Conservation (phyloP, 192 early-diverging fungal species). For the Spinellus fusiger region DNA sequence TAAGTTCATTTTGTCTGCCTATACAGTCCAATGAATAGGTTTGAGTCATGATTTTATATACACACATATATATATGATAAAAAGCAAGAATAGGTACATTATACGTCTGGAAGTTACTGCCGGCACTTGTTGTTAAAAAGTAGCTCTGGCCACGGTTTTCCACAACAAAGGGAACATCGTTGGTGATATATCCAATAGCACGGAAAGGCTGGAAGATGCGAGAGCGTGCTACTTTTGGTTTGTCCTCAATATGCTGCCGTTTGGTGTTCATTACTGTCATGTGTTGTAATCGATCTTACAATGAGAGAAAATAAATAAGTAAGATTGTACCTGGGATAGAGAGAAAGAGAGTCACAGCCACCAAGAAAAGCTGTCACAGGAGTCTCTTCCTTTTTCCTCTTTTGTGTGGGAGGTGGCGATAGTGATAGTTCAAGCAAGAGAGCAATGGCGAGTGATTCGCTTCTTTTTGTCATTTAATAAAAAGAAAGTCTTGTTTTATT, state of each 20-base stretch:
- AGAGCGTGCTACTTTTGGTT: constrained; percentile 3
- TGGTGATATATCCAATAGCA: constrained; percentile 86
- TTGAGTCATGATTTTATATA: too few relatives aligned
- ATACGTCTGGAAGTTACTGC: constrained; percentile 85
- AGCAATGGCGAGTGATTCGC: too few relatives aligned
- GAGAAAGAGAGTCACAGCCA: background rate
- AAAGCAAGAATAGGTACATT: too few relatives aligned
- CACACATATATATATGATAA: too few relatives aligned
- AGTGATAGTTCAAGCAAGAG: too few relatives aligned
- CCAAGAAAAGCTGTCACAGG: constrained; percentile 1
- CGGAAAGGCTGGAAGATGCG: constrained; percentile 80
- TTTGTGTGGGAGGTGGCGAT: too few relatives aligned
- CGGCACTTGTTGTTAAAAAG: constrained; percentile 85
- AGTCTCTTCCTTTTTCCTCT: too few relatives aligned
- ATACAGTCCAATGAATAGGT: background rate
- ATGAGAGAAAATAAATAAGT: too few relatives aligned
- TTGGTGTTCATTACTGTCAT: constrained; percentile 6
- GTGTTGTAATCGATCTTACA: background rate
- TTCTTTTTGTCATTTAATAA: too few relatives aligned
- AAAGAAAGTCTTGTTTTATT: too few relatives aligned
- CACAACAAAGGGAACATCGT: constrained; percentile 71
- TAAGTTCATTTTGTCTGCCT: constrained; percentile 70
- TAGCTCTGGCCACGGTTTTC: constrained; percentile 69
- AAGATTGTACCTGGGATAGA: background rate
- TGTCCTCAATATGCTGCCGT: constrained; percentile 13